phyloP scores from a whole-genome alignment of 768 basidiomycete species.

The Russula sp. region DNA sequence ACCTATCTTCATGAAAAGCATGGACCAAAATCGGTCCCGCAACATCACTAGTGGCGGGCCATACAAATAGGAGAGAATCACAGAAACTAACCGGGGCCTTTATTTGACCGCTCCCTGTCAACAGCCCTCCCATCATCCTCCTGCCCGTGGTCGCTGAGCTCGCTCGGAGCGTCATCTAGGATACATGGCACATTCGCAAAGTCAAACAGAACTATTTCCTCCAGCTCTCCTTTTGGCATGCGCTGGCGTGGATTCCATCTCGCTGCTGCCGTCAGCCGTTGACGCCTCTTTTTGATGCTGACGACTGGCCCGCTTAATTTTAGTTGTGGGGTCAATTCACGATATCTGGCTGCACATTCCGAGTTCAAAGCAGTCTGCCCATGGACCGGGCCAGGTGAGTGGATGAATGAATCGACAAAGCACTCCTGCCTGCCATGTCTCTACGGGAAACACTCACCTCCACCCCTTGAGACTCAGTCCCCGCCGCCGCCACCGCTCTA shows the following conservation, averaged over 20 bases:
- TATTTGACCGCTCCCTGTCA: constrained; percentile 34
- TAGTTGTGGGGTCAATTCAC: too few species aligned
- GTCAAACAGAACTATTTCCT: constrained; percentile 46
- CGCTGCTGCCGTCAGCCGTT: constrained; percentile 32
- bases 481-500: too few species aligned
- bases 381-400: too few species aligned
- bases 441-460: too few species aligned
- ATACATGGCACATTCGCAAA: constrained; percentile 64
- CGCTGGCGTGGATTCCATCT: constrained; percentile 14
- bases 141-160: constrained; percentile 28
- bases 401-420: too few species aligned
- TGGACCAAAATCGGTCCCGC: too few species aligned
- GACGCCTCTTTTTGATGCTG: constrained; percentile 61
- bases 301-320: too few species aligned
- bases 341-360: too few species aligned
- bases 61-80: background rate
- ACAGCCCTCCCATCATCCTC: constrained; percentile 27
- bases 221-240: constrained; percentile 24
- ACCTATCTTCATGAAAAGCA: background rate
- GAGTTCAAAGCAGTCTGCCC: too few species aligned
- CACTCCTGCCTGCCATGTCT: too few species aligned
- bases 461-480: too few species aligned
- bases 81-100: constrained; percentile 1
- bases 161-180: constrained; percentile 46
- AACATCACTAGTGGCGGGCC: background rate